Evolutionary conservation across 2,329 filamentous ascomycete genomes (phyloP), one percentile per base, ranked within the genome.

Genomic region (Curvularia sp.): DNA sequence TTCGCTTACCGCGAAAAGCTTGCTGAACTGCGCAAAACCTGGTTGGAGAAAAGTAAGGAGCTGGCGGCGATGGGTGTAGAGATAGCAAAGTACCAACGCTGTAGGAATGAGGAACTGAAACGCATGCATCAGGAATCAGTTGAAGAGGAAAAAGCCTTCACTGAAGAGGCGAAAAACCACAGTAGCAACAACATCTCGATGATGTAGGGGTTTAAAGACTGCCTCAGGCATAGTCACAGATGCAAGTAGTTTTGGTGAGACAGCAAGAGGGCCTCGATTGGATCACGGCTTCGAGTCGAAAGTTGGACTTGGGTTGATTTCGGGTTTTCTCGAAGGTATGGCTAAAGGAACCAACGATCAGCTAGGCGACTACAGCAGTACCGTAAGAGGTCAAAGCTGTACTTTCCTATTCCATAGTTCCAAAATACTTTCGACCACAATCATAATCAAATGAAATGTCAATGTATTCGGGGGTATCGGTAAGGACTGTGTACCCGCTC

Each of bases 101-200:
- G 60, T 8, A 66, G 70, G 53, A 50, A 56, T 1, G 67, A 65
- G 34, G 66, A 73, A 58, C 43, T 72, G 13, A 66, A 71, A 12
- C 57, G 57, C 9, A 19, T 74, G 8, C 48, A 51, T 1, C 45
- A 32, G 23, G 66, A 68, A 43, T 46, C 67, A 36, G 58, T 67
- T 8, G 63, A 69, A 2, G 66, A 71, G 38, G 60, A 67, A 21
- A 53, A 25, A 0, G 53, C 47, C 1, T 59, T 53, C 19, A 51
- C n/a, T 1, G 68, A 69, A 47, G 67, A 71, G 2, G 51, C 63
- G 4, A 27, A 65, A 30, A n/a, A n/a, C n/a, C 62, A 62, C 1
- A 58, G 61, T 3, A 55, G 51, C 5, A 61, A 60, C 5, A 67
- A 63, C 19, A 48, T 59, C n/a, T 54, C 43, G 45, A 64, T 67